These are phyloP conservation scores for Chrysanthemum seticuspe DNA, from an alignment of 129 eudicot genomes.

Conservation along the genomic window DNA sequence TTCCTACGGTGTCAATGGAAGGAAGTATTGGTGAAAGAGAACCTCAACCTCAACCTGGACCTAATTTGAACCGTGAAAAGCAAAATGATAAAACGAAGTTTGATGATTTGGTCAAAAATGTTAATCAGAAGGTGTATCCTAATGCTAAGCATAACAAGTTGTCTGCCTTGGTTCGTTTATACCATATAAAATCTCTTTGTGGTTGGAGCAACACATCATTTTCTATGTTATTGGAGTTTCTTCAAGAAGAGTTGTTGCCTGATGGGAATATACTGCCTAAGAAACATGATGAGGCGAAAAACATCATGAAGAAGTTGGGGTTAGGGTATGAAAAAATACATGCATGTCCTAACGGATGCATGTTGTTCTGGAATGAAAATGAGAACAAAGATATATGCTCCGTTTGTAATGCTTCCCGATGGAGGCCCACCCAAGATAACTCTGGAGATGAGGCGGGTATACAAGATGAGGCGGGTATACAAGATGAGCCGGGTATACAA, in stretches of 20 bases:
- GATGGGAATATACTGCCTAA: background rate
- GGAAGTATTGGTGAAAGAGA: background rate
- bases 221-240: background rate
- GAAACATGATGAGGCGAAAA: background rate
- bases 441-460: background rate
- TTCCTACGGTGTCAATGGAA: background rate
- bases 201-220: slow-evolving; percentile 6
- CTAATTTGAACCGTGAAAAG: background rate
- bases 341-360: slow-evolving; percentile 10
- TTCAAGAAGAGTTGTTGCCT: background rate
- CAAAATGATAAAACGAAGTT: background rate
- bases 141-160: background rate
- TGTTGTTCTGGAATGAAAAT: slow-evolving; percentile 1
- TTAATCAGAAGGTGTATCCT: background rate
- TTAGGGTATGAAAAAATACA: background rate
- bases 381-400: background rate
- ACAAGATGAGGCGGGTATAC: background rate
- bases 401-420: background rate
- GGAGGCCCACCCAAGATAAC: background rate
- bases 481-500: background rate
- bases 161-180: background rate
- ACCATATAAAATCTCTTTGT: background rate
- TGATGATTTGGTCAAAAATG: background rate
- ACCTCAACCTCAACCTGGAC: too few species aligned
- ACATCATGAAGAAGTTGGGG: background rate